These are phyloP conservation scores for Cladophialophora bantiana DNA, from an alignment of 2,329 filamentous ascomycete species.

Conservation along the genomic window DNA sequence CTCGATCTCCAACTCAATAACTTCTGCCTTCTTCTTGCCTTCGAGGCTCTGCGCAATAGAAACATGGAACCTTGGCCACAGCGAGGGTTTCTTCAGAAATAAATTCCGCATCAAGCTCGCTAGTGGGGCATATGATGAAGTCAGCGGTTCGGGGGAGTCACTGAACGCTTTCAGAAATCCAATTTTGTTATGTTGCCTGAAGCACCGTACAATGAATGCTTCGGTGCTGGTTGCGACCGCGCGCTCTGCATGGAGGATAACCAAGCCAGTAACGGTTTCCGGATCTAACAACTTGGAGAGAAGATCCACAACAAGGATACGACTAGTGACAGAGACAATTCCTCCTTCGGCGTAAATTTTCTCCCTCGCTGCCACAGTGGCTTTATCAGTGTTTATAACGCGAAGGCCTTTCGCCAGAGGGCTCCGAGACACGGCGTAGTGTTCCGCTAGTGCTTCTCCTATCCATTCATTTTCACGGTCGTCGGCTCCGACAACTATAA, in stretches of 20 bases:
- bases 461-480: slow-evolving; percentile 97
- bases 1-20: slow-evolving; percentile 93
- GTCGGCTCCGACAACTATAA: slow-evolving; percentile 86
- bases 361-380: slow-evolving; percentile 83
- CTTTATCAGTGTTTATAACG: slow-evolving; percentile 92
- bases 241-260: slow-evolving; percentile 85
- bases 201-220: slow-evolving; percentile 93
- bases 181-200: slow-evolving; percentile 89
- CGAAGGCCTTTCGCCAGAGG: slow-evolving; percentile 83
- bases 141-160: slow-evolving; percentile 90
- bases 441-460: slow-evolving; percentile 92
- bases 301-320: slow-evolving; percentile 92
- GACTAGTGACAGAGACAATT: slow-evolving; percentile 93
- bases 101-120: slow-evolving; percentile 90
- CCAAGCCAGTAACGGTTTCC: slow-evolving; percentile 82
- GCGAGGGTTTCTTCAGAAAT: slow-evolving; percentile 83
- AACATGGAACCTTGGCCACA: slow-evolving; percentile 94
- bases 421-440: slow-evolving; percentile 86
- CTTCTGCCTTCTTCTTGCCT: slow-evolving; percentile 90
- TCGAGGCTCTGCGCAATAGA: slow-evolving; percentile 88
- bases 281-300: slow-evolving; percentile 81
- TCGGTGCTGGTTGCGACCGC: slow-evolving; percentile 86
- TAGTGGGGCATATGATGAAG: slow-evolving; percentile 84
- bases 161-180: slow-evolving; percentile 97
- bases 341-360: slow-evolving; percentile 90